Evolutionary conservation across 257 asterid genomes (phyloP), one percentile per base, ranked within the genome.

Genomic region (Craterostigma plantagineum): DNA sequence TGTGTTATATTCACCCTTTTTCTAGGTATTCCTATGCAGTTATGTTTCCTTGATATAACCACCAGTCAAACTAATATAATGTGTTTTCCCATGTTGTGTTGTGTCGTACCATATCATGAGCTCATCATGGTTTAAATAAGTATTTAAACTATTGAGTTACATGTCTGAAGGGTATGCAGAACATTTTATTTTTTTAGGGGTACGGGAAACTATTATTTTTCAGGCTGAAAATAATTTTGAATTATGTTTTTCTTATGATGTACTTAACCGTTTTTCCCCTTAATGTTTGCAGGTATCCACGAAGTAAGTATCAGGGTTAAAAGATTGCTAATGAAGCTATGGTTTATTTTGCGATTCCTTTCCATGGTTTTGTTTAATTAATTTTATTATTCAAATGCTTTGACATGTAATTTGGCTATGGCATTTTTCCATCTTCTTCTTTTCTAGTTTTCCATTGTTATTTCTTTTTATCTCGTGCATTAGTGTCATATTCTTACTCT

Each of bases 271-370:
- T 38, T 57, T 36, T 35, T 4, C 49, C 34, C 40, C 41, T 55
- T 51, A 27, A 14, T 14, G 36, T 45, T 58, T 69, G 73, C 92
- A 87, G 97, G 97, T 66, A 87, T 87, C 63, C 97, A 87, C 61
- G 97, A 87, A 70, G 95, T 78, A 76, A 64, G 95, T 74, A 37
- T 43, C 49, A 45, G 9, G 18, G 11, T 34, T 49, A 57, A 49
- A 67, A 38, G 46, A 50, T 46, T 48, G 50, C 63, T 49, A 62
- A 27, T 39, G 42, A 45, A 17, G 27, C 45, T 42, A 14, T 33
- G 49, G 16, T 34, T 42, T 38, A 18, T 30, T 18, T 34, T 50
- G 23, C 36, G 34, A 54, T 36, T 37, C 10, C 54, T 44, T 18
- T 16, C 10, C 8, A 18, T 14, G n/a, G 50, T 42, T 18, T 15